phyloP scores from a whole-genome alignment of 192 early-diverging fungal genomes.

The Borealophlyctis nickersoniae region DNA sequence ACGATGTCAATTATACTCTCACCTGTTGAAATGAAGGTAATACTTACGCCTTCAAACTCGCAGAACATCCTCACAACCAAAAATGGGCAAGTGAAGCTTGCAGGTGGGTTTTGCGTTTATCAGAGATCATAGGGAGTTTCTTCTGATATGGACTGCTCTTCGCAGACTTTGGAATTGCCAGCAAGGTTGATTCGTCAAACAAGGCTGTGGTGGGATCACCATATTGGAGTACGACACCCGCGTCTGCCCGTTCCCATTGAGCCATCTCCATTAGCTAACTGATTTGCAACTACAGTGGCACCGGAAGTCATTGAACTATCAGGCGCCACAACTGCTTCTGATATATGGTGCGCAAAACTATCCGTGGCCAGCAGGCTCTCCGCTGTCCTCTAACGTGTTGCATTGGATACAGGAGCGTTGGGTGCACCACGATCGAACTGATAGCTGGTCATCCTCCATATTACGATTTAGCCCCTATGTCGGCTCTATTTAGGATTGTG shows the following conservation, averaged over 20 bases:
- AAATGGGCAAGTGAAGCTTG: slow-evolving; percentile 86
- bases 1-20: background rate
- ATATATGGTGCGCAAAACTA: slow-evolving; percentile 75
- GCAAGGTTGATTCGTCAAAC: slow-evolving; percentile 61
- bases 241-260: no score
- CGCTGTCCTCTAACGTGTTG: background rate
- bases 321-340: slow-evolving; percentile 83
- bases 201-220: slow-evolving; percentile 40
- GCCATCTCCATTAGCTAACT: no score
- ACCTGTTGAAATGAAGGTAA: background rate
- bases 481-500: slow-evolving; percentile 91
- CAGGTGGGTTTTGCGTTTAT: slow-evolving; percentile 2
- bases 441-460: slow-evolving; percentile 93
- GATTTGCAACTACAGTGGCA: slow-evolving; percentile 42
- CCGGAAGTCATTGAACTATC: slow-evolving; percentile 77
- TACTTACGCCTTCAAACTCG: no score
- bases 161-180: slow-evolving; percentile 93
- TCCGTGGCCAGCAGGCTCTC: background rate
- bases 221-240: slow-evolving; percentile 39
- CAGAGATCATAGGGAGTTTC: background rate
- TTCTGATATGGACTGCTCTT: background rate
- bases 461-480: slow-evolving; percentile 77
- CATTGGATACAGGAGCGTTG: slow-evolving; percentile 61
- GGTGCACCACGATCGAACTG: slow-evolving; percentile 92
- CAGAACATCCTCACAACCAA: slow-evolving; percentile 95